Conservation (phyloP, 208 protist genomes). For the Crithidia sp. region DNA sequence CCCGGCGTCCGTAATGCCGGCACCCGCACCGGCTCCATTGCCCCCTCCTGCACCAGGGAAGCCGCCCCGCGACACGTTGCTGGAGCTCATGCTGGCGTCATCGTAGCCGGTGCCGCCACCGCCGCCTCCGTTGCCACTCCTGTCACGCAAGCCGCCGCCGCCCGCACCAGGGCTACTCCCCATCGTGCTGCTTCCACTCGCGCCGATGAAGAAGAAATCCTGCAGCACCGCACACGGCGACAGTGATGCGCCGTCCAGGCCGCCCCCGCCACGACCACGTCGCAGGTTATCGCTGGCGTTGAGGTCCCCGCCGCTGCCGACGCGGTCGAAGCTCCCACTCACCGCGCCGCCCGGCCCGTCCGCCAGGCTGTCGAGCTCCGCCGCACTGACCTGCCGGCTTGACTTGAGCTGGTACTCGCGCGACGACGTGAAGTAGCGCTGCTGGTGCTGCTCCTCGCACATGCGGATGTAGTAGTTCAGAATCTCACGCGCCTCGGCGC, state of each 20-base stretch:
- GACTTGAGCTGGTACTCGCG: slow-evolving; percentile 52
- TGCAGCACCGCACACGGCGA: slow-evolving; percentile 40
- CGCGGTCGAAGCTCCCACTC: slow-evolving; percentile 22
- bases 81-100: slow-evolving; percentile 11
- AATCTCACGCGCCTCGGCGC: slow-evolving; percentile 70
- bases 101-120: slow-evolving; percentile 16
- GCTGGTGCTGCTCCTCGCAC: slow-evolving; percentile 67
- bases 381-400: slow-evolving; percentile 41
- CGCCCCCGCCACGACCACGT: slow-evolving; percentile 21
- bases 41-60: slow-evolving; percentile 2
- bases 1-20: slow-evolving; percentile 14
- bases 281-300: slow-evolving; percentile 10
- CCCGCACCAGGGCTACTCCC: neutral
- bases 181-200: slow-evolving; percentile 43
- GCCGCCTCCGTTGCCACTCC: neutral
- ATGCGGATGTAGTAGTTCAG: slow-evolving; percentile 64
- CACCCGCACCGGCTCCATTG: neutral
- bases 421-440: slow-evolving; percentile 51
- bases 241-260: slow-evolving; percentile 20
- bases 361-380: slow-evolving; percentile 34
- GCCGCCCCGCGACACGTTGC: neutral
- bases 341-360: slow-evolving; percentile 3
- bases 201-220: slow-evolving; percentile 89
- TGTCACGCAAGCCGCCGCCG: slow-evolving; percentile 7
- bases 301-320: slow-evolving; percentile 30